Evolutionary conservation across 2,329 filamentous ascomycete genomes (phyloP), one percentile per base, ranked within the genome.

Genomic region (Cercospora brassicicola): DNA sequence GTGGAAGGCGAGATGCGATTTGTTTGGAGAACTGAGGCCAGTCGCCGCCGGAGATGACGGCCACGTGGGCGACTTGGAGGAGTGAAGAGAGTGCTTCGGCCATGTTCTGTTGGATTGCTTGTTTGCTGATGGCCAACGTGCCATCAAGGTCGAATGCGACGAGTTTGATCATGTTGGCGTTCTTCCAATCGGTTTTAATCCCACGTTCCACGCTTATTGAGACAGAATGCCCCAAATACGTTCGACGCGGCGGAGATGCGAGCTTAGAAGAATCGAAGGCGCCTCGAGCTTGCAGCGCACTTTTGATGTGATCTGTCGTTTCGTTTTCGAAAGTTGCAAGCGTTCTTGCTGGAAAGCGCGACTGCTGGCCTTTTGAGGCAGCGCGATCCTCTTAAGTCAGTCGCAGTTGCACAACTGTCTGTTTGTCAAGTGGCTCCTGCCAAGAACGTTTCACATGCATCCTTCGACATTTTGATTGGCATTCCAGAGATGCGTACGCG

Each of bases 1-100:
- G 42, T 2, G 79, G 78, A 0, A 81, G 76, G 36, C 79, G 78
- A 72, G 75, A 79, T 11, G 76, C 79, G 39, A 81, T 75, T 69
- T 81, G 80, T 73, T 80, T 81, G 63, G 81, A 68, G 73, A 82
- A 81, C 69, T 82, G 80, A 6, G 78, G 77, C 79, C 79, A 82
- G 73, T 82, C 80, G 31, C 79, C 80, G 59, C 79, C 79, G 0
- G 79, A 81, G 72, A 82, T 81, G 60, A 81, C 76, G 45, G 78
- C 77, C 26, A 82, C 79, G 70, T 82, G 73, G 59, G 80, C 76
- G 56, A 81, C 80, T 48, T 69, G 31, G n/a, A 81, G 78, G 7
- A 82, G 76, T 64, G 75, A 68, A 56, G 78, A 73, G 2, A 80
- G 68, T 13, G 78, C 76, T 59, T 76, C 72, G 26, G 73, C 75